Conservation (phyloP, 2,329 filamentous ascomycete species). For the Blastomyces gilchristii region DNA sequence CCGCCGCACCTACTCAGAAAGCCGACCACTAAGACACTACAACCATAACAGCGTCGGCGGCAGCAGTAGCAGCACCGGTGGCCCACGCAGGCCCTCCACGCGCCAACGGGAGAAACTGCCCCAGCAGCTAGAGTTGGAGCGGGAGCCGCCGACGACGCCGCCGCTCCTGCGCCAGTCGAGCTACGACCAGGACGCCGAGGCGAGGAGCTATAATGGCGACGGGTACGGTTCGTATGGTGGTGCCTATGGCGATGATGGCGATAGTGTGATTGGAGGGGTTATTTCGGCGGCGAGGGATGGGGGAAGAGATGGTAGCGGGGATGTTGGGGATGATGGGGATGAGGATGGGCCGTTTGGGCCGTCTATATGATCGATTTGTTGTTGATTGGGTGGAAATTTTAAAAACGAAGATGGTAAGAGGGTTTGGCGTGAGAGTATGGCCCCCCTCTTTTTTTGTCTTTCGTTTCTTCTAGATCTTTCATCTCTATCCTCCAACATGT, state of each 20-base stretch:
- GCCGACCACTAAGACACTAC: slow-evolving; percentile 25
- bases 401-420: neutral
- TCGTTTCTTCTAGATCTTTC: neutral
- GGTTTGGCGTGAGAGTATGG: neutral
- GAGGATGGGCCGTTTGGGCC: slow-evolving; percentile 15
- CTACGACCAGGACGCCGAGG: slow-evolving; percentile 52
- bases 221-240: slow-evolving; percentile 36
- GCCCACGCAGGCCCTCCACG: slow-evolving; percentile 20
- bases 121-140: slow-evolving; percentile 18
- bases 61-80: slow-evolving; percentile 12
- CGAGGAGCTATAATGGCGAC: slow-evolving; percentile 31
- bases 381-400: neutral
- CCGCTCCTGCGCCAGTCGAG: slow-evolving; percentile 45
- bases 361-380: slow-evolving; percentile 10
- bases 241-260: slow-evolving; percentile 33
- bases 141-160: slow-evolving; percentile 38
- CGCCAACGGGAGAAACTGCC: slow-evolving; percentile 23
- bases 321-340: too few relatives aligned
- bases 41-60: slow-evolving; percentile 15
- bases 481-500: neutral
- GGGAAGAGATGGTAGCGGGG: neutral
- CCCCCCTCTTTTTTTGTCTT: too few relatives aligned
- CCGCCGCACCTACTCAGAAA: slow-evolving; percentile 26
- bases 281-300: neutral
- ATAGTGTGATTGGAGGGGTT: neutral